These are phyloP conservation scores for Colletotrichum sublineola DNA, from an alignment of 2,329 filamentous ascomycete genomes.

Conservation along the genomic window DNA sequence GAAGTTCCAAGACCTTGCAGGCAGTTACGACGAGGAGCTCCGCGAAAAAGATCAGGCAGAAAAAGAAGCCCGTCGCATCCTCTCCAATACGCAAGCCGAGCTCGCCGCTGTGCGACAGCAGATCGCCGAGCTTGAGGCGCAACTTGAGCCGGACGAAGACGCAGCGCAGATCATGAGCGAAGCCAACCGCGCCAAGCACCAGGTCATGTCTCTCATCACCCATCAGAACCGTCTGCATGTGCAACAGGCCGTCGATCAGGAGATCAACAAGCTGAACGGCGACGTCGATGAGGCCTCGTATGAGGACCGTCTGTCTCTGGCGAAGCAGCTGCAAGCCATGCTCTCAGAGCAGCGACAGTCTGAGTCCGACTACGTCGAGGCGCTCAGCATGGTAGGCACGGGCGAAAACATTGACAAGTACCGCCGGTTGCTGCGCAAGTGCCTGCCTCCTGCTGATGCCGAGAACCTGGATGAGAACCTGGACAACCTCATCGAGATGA, in stretches of 20 bases:
- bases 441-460: conserved; percentile 75
- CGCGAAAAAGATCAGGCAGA: conserved; percentile 79
- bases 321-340: conserved; percentile 68
- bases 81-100: conserved; percentile 77
- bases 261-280: conserved; percentile 66
- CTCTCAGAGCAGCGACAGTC: conserved; percentile 72
- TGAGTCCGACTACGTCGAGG: conserved; percentile 77
- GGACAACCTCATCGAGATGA: conserved; percentile 72
- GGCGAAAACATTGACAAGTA: conserved; percentile 82
- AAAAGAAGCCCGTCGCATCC: conserved; percentile 74
- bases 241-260: conserved; percentile 64
- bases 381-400: conserved; percentile 76
- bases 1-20: conserved; percentile 78
- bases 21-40: conserved; percentile 81
- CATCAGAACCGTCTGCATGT: conserved; percentile 67
- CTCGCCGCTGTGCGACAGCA: conserved; percentile 71
- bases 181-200: conserved; percentile 62
- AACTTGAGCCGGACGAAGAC: conserved; percentile 68
- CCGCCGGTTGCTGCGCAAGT: conserved; percentile 75
- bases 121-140: conserved; percentile 68
- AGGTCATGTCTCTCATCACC: conserved; percentile 63
- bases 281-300: conserved; percentile 57
- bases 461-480: conserved; percentile 77
- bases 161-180: conserved; percentile 65
- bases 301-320: conserved; percentile 69